Evolutionary conservation across 805 yeast species (phyloP).

Genomic region (Starmerella geochares): DNA sequence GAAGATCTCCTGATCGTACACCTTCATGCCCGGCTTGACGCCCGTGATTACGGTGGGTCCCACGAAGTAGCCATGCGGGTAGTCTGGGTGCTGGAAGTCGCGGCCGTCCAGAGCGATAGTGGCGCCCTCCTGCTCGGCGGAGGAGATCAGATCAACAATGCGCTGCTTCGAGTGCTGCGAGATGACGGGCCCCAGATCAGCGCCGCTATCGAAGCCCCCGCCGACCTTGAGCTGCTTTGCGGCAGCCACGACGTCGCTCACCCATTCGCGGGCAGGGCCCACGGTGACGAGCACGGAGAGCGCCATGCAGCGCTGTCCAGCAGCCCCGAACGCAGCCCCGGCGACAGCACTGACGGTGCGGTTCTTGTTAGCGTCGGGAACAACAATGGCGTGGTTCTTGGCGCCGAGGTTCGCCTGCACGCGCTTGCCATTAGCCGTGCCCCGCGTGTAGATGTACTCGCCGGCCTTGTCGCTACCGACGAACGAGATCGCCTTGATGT

Average conservation of each 20-base stretch:
- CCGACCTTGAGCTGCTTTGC: constrained; percentile 51
- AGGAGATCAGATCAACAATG: constrained; percentile 47
- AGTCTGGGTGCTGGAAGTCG: constrained; percentile 39
- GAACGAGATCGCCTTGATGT: constrained; percentile 66
- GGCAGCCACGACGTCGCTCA: constrained; percentile 46
- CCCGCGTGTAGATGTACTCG: constrained; percentile 56
- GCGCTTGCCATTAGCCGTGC: constrained; percentile 58
- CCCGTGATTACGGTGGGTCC: constrained; percentile 58
- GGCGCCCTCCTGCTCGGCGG: constrained; percentile 55
- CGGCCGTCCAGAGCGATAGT: constrained; percentile 56
- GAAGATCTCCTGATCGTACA: constrained; percentile 64
- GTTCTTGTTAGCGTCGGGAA: constrained; percentile 61
- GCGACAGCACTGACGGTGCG: constrained; percentile 55
- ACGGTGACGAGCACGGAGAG: constrained; percentile 64
- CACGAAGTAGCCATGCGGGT: constrained; percentile 55
- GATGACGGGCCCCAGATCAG: constrained; percentile 66
- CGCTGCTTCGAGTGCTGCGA: constrained; percentile 47
- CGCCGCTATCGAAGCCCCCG: constrained; percentile 53
- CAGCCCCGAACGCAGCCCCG: constrained; percentile 75
- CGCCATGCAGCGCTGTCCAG: constrained; percentile 79
- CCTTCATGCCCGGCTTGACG: constrained; percentile 58
- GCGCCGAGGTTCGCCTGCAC: constrained; percentile 74
- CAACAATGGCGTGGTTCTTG: constrained; percentile 62
- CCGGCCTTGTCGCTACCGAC: constrained; percentile 77
- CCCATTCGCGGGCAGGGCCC: constrained; percentile 55